These are phyloP conservation scores for Annulohypoxylon bovei DNA, from an alignment of 495 filamentous ascomycete species.

Conservation along the genomic window DNA sequence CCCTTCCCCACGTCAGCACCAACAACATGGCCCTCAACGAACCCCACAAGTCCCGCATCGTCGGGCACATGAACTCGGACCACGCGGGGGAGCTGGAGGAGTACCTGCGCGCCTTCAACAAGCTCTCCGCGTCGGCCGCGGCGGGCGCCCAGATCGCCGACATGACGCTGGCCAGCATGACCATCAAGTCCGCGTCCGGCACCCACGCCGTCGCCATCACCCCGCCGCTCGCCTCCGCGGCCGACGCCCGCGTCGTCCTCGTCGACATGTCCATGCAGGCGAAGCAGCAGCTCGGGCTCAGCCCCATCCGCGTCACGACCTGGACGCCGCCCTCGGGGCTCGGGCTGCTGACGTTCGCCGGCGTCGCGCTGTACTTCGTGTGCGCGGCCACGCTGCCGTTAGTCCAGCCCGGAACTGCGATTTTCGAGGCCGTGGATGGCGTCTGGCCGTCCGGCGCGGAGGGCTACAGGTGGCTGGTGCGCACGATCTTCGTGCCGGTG, in stretches of 20 bases:
- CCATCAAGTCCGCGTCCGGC: constrained; percentile 53
- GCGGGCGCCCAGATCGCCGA: constrained; percentile 66
- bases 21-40: constrained; percentile 35
- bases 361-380: constrained; percentile 48
- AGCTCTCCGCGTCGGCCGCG: constrained; percentile 57
- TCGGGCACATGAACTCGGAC: constrained; percentile 83
- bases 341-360: constrained; percentile 39
- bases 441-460: constrained; percentile 42
- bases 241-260: constrained; percentile 70
- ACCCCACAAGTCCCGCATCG: constrained; percentile 68
- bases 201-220: constrained; percentile 64
- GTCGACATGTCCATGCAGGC: constrained; percentile 66
- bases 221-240: constrained; percentile 66
- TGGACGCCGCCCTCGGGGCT: constrained; percentile 42
- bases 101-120: constrained; percentile 71
- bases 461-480: constrained; percentile 52
- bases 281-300: constrained; percentile 45
- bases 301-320: constrained; percentile 29
- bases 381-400: constrained; percentile 35
- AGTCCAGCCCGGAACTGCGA: constrained; percentile 22
- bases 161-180: constrained; percentile 66
- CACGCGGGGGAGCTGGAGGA: constrained; percentile 72
- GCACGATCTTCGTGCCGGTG: constrained; percentile 48
- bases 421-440: constrained; percentile 33
- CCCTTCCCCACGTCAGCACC: neutral